phyloP scores from a whole-genome alignment of 441 rosid genomes.

The Pelargonium citronellum region DNA sequence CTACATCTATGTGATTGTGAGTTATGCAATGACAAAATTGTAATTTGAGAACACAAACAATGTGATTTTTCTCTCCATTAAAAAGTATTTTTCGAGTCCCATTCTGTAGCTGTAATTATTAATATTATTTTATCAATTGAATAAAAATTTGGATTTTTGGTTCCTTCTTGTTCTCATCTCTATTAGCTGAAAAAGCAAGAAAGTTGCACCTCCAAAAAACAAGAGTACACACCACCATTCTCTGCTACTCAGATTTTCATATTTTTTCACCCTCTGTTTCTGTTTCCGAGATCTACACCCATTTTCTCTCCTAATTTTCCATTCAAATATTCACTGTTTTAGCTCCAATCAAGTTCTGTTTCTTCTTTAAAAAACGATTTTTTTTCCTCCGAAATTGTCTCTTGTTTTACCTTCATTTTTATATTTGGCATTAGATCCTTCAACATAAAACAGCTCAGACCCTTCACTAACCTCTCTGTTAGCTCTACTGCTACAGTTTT shows the following conservation, averaged over 20 bases:
- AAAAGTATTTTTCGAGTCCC: neutral
- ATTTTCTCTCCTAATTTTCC: neutral
- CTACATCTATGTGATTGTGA: no score
- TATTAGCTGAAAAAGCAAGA: neutral
- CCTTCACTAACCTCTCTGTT: slow-evolving; percentile 1
- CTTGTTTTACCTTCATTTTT: neutral
- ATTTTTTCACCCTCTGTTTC: neutral
- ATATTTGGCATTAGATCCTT: slow-evolving; percentile 6
- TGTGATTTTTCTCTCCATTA: neutral
- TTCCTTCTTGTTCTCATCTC: slow-evolving; percentile 3
- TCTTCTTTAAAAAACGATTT: neutral
- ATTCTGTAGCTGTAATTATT: neutral
- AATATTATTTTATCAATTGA: neutral
- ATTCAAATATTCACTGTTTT: neutral
- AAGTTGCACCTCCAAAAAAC: neutral
- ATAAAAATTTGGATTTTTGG: neutral
- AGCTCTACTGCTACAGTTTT: neutral
- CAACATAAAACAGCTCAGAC: slow-evolving; percentile 1
- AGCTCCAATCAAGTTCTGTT: no score
- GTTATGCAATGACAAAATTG: no score
- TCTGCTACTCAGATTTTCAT: neutral
- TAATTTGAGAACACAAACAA: no score
- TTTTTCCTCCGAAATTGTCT: neutral
- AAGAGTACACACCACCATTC: neutral
- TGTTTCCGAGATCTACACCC: neutral